These are phyloP conservation scores for Ascochyta viciae-villosae DNA, from an alignment of 2,329 filamentous ascomycete species.

Conservation along the genomic window DNA sequence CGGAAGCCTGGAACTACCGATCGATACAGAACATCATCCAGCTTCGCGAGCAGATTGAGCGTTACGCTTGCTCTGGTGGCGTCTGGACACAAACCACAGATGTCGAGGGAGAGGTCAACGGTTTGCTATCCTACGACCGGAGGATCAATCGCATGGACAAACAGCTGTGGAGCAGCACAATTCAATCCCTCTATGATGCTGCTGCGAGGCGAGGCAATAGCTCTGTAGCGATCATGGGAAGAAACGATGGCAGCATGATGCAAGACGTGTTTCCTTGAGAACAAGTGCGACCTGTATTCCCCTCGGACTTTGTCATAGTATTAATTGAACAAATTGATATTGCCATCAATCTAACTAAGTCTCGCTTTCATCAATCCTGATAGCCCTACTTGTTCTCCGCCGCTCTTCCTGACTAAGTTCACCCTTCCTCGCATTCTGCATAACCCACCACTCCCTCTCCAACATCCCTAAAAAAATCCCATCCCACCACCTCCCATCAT, in stretches of 20 bases:
- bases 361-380: slow-evolving; percentile 5
- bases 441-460: slow-evolving; percentile 36
- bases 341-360: neutral
- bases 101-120: slow-evolving; percentile 77
- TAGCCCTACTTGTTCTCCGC: slow-evolving; percentile 4
- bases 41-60: slow-evolving; percentile 58
- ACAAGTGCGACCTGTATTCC: no score
- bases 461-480: slow-evolving; percentile 35
- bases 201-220: slow-evolving; percentile 22
- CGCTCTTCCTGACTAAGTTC: neutral
- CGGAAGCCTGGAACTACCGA: slow-evolving; percentile 72
- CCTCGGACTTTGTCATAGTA: neutral
- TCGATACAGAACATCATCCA: slow-evolving; percentile 60
- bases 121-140: slow-evolving; percentile 73
- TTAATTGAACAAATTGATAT: neutral
- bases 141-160: slow-evolving; percentile 64
- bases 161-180: slow-evolving; percentile 67
- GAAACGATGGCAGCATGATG: neutral
- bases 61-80: slow-evolving; percentile 69
- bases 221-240: slow-evolving; percentile 2
- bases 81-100: slow-evolving; percentile 79
- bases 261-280: slow-evolving; percentile 2
- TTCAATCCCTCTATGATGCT: slow-evolving; percentile 66
- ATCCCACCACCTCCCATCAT: slow-evolving; percentile 53
- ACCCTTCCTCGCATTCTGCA: slow-evolving; percentile 9